Evolutionary conservation across 305 asterid species (phyloP).

Genomic region (Fraxinus dipetala): DNA sequence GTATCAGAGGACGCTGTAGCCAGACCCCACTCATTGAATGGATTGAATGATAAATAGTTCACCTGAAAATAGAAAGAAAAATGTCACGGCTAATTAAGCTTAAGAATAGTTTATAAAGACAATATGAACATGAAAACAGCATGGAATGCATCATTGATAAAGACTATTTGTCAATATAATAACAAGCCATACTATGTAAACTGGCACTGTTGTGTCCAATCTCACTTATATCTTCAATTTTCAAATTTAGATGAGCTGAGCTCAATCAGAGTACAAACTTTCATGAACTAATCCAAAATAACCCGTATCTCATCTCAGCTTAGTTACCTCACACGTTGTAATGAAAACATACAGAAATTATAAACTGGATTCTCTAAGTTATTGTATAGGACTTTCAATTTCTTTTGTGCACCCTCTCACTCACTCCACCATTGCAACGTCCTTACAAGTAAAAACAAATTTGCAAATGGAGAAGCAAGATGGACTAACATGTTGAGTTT

Average conservation of each 20-base stretch:
- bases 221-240: not conserved
- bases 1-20: conserved; percentile 95
- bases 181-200: not conserved
- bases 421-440: not conserved
- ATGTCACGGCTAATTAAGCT: conserved; percentile 2
- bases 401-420: not conserved
- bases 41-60: conserved; percentile 84
- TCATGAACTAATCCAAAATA: not conserved
- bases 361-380: not conserved
- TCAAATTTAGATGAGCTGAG: not conserved
- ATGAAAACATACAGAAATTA: not conserved
- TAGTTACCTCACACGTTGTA: not conserved
- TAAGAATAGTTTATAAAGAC: not conserved
- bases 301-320: conserved; percentile 3
- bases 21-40: conserved; percentile 78
- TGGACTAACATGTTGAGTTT: not conserved
- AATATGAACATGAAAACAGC: conserved; percentile 8
- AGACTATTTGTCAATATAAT: not conserved
- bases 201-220: not conserved
- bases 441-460: not conserved
- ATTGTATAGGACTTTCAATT: not conserved
- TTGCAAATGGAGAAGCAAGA: not conserved
- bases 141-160: not conserved
- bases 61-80: conserved; percentile 52
- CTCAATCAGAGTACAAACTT: not conserved